Conservation (phyloP, 768 basidiomycete species). For the Suillus bovinus region DNA sequence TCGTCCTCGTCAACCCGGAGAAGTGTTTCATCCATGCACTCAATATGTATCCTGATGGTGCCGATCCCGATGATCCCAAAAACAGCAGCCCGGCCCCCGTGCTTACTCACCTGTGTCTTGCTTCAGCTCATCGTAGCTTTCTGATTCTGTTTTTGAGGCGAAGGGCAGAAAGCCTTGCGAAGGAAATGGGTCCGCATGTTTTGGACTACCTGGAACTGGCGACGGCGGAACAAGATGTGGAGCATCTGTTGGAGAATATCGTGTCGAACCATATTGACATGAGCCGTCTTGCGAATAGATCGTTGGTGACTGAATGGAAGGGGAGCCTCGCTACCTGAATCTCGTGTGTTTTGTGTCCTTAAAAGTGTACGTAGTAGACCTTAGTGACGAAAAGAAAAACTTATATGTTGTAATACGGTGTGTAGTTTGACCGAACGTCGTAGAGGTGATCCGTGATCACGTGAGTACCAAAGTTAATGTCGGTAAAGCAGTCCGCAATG, state of each 20-base stretch:
- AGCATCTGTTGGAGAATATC: not conserved
- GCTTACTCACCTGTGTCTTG: not conserved
- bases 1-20: slow-evolving; percentile 7
- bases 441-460: too few species aligned
- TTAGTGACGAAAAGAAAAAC: too few species aligned
- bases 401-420: too few species aligned
- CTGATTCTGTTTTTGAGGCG: not conserved
- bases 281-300: not conserved
- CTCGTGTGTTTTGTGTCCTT: too few species aligned
- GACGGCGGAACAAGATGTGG: not conserved
- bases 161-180: not conserved
- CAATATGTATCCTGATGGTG: slow-evolving; percentile 1
- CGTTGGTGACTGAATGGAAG: not conserved
- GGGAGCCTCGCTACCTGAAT: not conserved
- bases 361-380: not conserved
- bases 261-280: not conserved
- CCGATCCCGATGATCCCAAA: not conserved
- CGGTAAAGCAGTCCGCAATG: too few species aligned
- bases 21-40: slow-evolving; percentile 4
- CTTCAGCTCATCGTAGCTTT: not conserved
- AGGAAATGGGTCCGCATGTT: not conserved
- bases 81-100: not conserved
- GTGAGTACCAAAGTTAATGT: too few species aligned
- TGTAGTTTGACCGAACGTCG: too few species aligned
- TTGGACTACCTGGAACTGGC: not conserved